Evolutionary conservation across 179 eudicot species (phyloP), one percentile per base, ranked within the genome.

Genomic region (Actinidia arguta): DNA sequence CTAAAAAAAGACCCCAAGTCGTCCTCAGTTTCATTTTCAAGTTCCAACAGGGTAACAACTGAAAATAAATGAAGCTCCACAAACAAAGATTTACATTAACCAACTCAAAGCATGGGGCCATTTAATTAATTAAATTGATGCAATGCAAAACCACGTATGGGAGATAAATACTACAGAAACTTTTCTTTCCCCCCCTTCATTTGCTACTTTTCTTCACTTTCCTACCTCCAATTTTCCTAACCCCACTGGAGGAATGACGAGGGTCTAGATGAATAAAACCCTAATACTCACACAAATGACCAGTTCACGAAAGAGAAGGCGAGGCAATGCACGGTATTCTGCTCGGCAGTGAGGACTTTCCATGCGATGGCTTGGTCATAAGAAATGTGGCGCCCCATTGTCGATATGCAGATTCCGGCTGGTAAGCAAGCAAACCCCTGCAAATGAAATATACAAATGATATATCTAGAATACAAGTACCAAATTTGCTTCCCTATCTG

Each of bases 301-400:
- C 93, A 90, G 77, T 90, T 90, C 44, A 89, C 85, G 61, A 90
- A 90, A 9, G 90, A 82, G 82, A 90, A 87, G 72, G 93, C 93
- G n/a, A 90, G 81, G 61, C 93, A 90, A 64, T 90, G 91, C 22
- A 87, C 89, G 12, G 83, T 63, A 39, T 78, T 89, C 27, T 89
- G 88, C 44, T 87, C 89, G 2, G 87, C 88, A 42, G 87, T 86
- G 67, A 87, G 80, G 54, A 90, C 91, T 79, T 90, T 89, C 93
- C 93, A 90, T 13, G 91, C 89, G 6, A 86, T 80, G 73, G 92
- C 92, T 82, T 89, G 92, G 18, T 90, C 93, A 27, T 90, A 90
- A 12, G 93, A 89, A 31, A 89, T 82, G 58, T 87, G 92, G 36
- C 91, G 90, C 46, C 91, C 91, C 91, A 91, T 91, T 80, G 88